phyloP scores from a whole-genome alignment of 257 asterid genomes.

The Sherardia arvensis region DNA sequence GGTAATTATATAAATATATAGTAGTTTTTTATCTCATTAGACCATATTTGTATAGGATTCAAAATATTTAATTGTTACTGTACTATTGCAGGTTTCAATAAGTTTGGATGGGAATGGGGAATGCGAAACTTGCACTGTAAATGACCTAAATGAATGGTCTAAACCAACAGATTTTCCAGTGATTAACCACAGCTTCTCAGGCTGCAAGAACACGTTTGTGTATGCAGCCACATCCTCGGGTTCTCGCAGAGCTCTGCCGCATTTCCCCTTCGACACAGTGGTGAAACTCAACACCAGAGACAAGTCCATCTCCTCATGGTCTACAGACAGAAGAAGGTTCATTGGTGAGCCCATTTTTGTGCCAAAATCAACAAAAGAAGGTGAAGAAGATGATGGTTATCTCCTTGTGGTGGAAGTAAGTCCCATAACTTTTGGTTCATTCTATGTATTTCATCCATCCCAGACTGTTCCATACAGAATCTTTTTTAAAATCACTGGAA shows the following conservation, averaged over 20 bases:
- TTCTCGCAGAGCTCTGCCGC: slow-evolving; percentile 66
- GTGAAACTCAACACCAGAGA: slow-evolving; percentile 49
- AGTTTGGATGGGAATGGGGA: slow-evolving; percentile 43
- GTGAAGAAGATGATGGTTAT: slow-evolving; percentile 77
- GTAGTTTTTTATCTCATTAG: background rate
- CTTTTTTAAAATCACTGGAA: too few species aligned
- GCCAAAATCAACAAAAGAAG: slow-evolving; percentile 43
- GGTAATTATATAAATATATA: slow-evolving; percentile 33
- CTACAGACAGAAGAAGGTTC: slow-evolving; percentile 60
- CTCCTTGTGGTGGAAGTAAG: slow-evolving; percentile 88
- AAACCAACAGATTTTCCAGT: slow-evolving; percentile 89
- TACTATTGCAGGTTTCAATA: slow-evolving; percentile 49
- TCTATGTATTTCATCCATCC: too few species aligned
- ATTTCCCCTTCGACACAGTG: slow-evolving; percentile 89
- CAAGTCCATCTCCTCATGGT: slow-evolving; percentile 53
- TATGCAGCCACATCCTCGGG: slow-evolving; percentile 91
- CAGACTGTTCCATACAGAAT: too few species aligned
- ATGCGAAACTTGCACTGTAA: slow-evolving; percentile 38
- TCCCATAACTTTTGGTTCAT: background rate
- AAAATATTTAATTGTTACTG: too few species aligned
- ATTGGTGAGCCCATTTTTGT: slow-evolving; percentile 85
- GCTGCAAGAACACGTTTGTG: slow-evolving; percentile 36
- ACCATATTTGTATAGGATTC: background rate
- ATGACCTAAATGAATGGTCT: slow-evolving; percentile 43
- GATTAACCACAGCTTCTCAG: slow-evolving; percentile 61